Evolutionary conservation across 2,329 filamentous ascomycete species (phyloP).

Genomic region (Macrophomina tecta): DNA sequence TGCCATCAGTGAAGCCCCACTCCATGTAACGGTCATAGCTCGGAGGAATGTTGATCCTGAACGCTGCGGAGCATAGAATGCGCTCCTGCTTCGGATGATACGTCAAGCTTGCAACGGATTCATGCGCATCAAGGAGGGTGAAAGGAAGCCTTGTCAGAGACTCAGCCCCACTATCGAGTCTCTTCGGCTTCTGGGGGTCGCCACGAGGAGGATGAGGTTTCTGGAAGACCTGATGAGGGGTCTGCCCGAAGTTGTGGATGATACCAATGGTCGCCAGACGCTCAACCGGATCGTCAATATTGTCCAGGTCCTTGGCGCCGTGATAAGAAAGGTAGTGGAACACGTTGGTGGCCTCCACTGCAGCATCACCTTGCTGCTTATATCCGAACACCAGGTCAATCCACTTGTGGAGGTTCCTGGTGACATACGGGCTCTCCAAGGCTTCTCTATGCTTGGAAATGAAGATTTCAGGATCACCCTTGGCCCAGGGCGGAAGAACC

Average conservation of each 20-base stretch:
- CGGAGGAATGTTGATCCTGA: slow-evolving; percentile 86
- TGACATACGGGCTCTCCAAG: slow-evolving; percentile 90
- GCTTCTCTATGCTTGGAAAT: slow-evolving; percentile 96
- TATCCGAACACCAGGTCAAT: slow-evolving; percentile 94
- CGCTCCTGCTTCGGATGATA: slow-evolving; percentile 82
- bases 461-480: slow-evolving; percentile 94
- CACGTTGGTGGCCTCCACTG: slow-evolving; percentile 89
- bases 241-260: slow-evolving; percentile 98
- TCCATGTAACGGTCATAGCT: slow-evolving; percentile 89
- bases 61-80: slow-evolving; percentile 80
- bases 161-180: slow-evolving; percentile 79
- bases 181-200: slow-evolving; percentile 67
- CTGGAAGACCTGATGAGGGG: slow-evolving; percentile 90
- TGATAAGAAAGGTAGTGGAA: slow-evolving; percentile 97
- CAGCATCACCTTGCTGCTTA: slow-evolving; percentile 92
- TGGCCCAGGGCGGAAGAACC: slow-evolving; percentile 91
- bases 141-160: slow-evolving; percentile 79
- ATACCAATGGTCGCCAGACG: slow-evolving; percentile 89
- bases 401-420: slow-evolving; percentile 88
- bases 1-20: slow-evolving; percentile 95
- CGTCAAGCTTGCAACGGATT: slow-evolving; percentile 78
- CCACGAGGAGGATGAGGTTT: slow-evolving; percentile 81
- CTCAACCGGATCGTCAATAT: slow-evolving; percentile 86
- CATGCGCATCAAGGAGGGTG: slow-evolving; percentile 75
- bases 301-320: slow-evolving; percentile 89